Percentiles rank a stretch among this genome's conserved stretches.
phyloP scores from a whole-genome alignment of 768 basidiomycete species.

The Epithele typhae region DNA sequence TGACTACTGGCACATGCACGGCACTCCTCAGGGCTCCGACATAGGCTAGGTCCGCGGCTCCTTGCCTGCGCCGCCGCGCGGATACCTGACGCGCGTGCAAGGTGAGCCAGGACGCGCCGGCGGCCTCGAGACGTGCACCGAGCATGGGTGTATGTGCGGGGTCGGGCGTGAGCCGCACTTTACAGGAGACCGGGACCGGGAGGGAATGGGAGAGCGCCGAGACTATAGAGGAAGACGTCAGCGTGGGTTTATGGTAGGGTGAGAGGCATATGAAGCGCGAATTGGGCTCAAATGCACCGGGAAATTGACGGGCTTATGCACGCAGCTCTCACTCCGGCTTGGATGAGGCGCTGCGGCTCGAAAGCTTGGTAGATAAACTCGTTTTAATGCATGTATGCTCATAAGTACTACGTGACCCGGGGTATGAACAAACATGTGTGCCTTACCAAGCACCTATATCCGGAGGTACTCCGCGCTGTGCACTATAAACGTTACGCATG shows the following conservation, averaged over 20 bases:
- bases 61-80: constrained; percentile 63
- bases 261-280: neutral
- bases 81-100: constrained; percentile 74
- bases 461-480: too few relatives aligned
- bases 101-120: constrained; percentile 66
- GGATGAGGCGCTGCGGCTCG: neutral
- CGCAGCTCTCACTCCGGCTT: too few relatives aligned
- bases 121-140: constrained; percentile 53
- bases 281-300: neutral
- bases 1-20: constrained; percentile 56
- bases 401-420: too few relatives aligned
- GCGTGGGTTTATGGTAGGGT: neutral
- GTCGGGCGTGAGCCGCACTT: constrained; percentile 40
- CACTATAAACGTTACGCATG: too few relatives aligned
- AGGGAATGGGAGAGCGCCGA: constrained; percentile 61
- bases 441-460: too few relatives aligned
- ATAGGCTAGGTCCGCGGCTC: constrained; percentile 61
- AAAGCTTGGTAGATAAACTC: too few relatives aligned
- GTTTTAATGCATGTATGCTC: too few relatives aligned
- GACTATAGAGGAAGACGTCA: constrained; percentile 37
- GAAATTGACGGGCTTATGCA: neutral
- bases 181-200: constrained; percentile 62
- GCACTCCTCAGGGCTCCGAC: constrained; percentile 52
- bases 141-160: constrained; percentile 49
- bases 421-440: too few relatives aligned